phyloP scores from a whole-genome alignment of 148 eudicot genomes.

The Cornus controversa region DNA sequence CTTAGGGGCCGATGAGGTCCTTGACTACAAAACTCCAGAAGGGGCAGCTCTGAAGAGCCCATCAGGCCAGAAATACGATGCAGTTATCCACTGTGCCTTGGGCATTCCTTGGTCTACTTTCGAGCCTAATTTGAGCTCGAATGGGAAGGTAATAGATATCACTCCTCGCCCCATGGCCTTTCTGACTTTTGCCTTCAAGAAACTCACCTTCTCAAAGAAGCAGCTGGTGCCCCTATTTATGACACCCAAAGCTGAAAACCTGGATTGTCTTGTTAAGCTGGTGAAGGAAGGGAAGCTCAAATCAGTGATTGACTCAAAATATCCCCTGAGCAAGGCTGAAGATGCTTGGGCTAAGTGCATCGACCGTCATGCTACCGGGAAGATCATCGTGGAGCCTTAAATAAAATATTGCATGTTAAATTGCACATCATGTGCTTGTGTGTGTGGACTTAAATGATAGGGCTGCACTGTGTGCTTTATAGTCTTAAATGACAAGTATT shows the following conservation, averaged over 20 bases:
- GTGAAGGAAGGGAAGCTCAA: conserved; percentile 60
- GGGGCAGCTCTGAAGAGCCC: conserved; percentile 58
- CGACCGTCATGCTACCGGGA: conserved; percentile 61
- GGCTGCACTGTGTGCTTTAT: no score
- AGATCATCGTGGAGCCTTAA: conserved; percentile 43
- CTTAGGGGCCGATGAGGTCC: conserved; percentile 58
- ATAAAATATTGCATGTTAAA: no score
- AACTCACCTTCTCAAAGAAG: conserved; percentile 47
- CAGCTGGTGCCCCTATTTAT: conserved; percentile 34
- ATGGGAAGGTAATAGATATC: conserved; percentile 52
- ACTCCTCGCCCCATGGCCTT: conserved; percentile 34
- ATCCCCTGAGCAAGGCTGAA: conserved; percentile 48
- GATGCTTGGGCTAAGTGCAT: conserved; percentile 63
- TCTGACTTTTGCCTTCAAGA: conserved; percentile 33
- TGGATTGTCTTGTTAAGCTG: conserved; percentile 41
- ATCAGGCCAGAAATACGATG: conserved; percentile 48
- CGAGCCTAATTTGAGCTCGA: conserved; percentile 38
- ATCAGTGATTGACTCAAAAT: conserved; percentile 37
- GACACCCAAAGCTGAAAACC: conserved; percentile 32
- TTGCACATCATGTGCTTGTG: background rate
- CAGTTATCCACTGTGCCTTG: conserved; percentile 39
- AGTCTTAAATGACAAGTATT: no score
- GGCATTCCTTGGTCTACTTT: conserved; percentile 53
- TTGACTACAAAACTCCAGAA: conserved; percentile 52
- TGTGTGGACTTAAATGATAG: no score